Evolutionary conservation across 2,329 filamentous ascomycete genomes (phyloP).

Genomic region (Phoma sp.): DNA sequence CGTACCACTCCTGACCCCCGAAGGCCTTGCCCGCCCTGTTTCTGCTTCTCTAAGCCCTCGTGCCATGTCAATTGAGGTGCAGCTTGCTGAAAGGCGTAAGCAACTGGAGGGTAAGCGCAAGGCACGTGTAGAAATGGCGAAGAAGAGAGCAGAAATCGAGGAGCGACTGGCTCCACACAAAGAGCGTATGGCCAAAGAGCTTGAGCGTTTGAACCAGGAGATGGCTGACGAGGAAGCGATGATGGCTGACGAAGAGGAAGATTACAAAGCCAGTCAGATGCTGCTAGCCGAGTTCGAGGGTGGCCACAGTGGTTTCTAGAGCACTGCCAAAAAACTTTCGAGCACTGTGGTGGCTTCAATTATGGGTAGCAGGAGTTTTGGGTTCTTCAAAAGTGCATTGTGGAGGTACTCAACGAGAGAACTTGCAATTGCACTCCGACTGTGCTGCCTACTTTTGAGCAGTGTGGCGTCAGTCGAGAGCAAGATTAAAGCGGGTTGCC

Average conservation of each 20-base stretch:
- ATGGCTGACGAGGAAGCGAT: constrained; percentile 24
- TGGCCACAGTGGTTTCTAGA: constrained; percentile 8
- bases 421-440: no score
- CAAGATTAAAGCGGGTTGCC: no score
- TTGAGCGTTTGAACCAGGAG: constrained; percentile 25
- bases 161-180: constrained; percentile 24
- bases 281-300: constrained; percentile 27
- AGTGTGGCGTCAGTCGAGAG: no score
- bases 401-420: constrained; percentile 3
- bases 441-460: not conserved
- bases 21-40: not conserved
- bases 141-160: constrained; percentile 25
- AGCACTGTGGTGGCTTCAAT: not conserved
- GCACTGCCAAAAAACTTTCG: no score
- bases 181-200: constrained; percentile 27
- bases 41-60: constrained; percentile 9
- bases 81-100: constrained; percentile 28
- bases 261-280: constrained; percentile 19
- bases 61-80: constrained; percentile 9
- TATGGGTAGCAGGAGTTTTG: not conserved
- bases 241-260: constrained; percentile 24
- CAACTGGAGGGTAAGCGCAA: constrained; percentile 19
- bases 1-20: not conserved
- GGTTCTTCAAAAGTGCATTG: not conserved
- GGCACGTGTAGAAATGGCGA: constrained; percentile 19